These are phyloP conservation scores for Kwoniella shivajii DNA, from an alignment of 1,284 basidiomycete species.

Conservation along the genomic window DNA sequence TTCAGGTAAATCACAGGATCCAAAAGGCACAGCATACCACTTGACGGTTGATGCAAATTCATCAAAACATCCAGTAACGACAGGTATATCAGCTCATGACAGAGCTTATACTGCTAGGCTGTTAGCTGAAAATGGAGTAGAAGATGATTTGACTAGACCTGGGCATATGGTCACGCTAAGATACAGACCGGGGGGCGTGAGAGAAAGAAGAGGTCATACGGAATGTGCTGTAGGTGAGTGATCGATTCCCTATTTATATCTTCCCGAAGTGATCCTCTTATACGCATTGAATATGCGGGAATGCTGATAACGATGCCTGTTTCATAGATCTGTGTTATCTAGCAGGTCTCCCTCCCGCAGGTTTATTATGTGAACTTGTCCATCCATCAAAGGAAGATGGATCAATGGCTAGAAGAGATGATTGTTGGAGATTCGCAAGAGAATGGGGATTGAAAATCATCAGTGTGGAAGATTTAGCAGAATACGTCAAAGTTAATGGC, in stretches of 20 bases:
- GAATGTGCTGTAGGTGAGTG: conserved; percentile 74
- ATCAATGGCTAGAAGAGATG: conserved; percentile 93
- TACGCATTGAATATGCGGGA: too few species aligned
- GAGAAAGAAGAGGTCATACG: conserved; percentile 87
- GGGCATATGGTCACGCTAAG: conserved; percentile 95
- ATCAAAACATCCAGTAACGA: conserved; percentile 59
- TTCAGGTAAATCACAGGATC: conserved; percentile 71
- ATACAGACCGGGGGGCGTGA: conserved; percentile 80
- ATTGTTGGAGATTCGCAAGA: conserved; percentile 89
- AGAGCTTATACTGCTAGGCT: conserved; percentile 82
- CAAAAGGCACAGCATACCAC: conserved; percentile 94
- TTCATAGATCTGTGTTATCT: conserved; percentile 75
- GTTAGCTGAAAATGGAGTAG: conserved; percentile 64
- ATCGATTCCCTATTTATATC: background rate
- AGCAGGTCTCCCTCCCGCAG: conserved; percentile 74
- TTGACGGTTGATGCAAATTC: conserved; percentile 87
- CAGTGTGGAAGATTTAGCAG: conserved; percentile 72
- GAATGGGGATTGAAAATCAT: conserved; percentile 90
- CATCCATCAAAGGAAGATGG: conserved; percentile 84
- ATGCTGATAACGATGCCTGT: background rate
- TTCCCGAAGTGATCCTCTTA: background rate
- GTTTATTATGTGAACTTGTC: conserved; percentile 91
- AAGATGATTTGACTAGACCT: conserved; percentile 85
- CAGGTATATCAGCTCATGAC: conserved; percentile 96
- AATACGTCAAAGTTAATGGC: conserved; percentile 48